Conservation (phyloP, 768 basidiomycete genomes). For the Boletus edulis region DNA sequence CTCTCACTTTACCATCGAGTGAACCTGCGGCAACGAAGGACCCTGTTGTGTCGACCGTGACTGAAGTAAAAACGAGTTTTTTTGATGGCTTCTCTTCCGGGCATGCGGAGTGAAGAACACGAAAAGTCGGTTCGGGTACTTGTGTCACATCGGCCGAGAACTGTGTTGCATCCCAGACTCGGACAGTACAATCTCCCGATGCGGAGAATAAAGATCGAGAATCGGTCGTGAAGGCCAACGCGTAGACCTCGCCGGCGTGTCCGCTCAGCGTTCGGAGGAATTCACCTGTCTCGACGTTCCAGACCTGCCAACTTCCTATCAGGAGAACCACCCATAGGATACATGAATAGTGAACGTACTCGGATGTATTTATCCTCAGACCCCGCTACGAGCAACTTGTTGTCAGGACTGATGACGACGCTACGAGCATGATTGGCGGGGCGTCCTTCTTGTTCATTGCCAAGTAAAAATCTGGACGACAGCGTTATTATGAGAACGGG, state of each 20-base stretch:
- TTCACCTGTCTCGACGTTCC: slow-evolving; percentile 24
- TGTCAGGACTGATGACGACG: slow-evolving; percentile 31
- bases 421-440: slow-evolving; percentile 32
- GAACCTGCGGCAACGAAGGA: slow-evolving; percentile 49
- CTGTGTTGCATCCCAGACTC: slow-evolving; percentile 33
- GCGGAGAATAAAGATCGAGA: slow-evolving; percentile 35
- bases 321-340: not conserved
- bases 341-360: slow-evolving; percentile 16
- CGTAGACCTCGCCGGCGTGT: slow-evolving; percentile 36
- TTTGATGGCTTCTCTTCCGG: slow-evolving; percentile 16
- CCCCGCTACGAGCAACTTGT: slow-evolving; percentile 30
- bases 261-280: slow-evolving; percentile 31
- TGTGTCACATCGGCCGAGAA: slow-evolving; percentile 19
- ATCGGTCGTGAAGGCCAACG: slow-evolving; percentile 34
- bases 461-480: slow-evolving; percentile 24
- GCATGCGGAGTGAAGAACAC: slow-evolving; percentile 18
- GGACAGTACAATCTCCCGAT: slow-evolving; percentile 36
- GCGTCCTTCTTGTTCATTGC: slow-evolving; percentile 19
- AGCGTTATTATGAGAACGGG: not conserved
- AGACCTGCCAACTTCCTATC: slow-evolving; percentile 19
- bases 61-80: slow-evolving; percentile 30
- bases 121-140: slow-evolving; percentile 16
- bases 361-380: slow-evolving; percentile 35
- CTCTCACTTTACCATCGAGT: slow-evolving; percentile 49
- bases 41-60: slow-evolving; percentile 31